Conservation (phyloP, 306 rosid genomes). For the Glycine latifolia region DNA sequence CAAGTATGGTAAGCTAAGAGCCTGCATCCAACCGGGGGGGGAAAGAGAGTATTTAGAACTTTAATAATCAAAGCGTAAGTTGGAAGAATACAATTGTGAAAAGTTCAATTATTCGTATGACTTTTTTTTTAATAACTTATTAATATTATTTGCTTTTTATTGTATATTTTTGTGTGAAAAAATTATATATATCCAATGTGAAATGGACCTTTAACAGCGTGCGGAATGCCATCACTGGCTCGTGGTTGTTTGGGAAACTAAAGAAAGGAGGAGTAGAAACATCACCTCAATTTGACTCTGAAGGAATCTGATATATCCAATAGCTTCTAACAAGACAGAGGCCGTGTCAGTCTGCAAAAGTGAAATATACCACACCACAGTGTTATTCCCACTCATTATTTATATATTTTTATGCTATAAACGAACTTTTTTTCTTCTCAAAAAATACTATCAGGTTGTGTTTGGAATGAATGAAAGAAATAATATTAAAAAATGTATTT, state of each 20-base stretch:
- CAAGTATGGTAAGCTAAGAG: slow-evolving; percentile 94
- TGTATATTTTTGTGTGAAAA: too few species aligned
- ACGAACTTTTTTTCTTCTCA: background rate
- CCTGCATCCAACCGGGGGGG: slow-evolving; percentile 61
- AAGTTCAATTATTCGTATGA: background rate
- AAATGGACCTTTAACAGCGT: slow-evolving; percentile 60
- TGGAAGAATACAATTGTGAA: slow-evolving; percentile 44
- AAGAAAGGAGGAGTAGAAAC: slow-evolving; percentile 39
- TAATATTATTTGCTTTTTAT: background rate
- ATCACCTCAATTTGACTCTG: slow-evolving; percentile 99
- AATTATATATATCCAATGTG: slow-evolving; percentile 2
- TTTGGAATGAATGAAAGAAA: too few species aligned
- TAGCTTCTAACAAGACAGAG: slow-evolving; percentile 98
- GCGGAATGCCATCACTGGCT: slow-evolving; percentile 37
- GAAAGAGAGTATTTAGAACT: slow-evolving; percentile 48
- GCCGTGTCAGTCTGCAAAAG: slow-evolving; percentile 99
- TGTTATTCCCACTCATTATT: slow-evolving; percentile 50
- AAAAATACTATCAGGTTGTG: background rate
- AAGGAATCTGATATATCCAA: slow-evolving; percentile 99
- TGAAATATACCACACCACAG: slow-evolving; percentile 54
- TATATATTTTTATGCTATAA: slow-evolving; percentile 39
- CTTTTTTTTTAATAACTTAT: background rate
- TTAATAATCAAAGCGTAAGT: slow-evolving; percentile 38
- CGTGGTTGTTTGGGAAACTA: slow-evolving; percentile 58
- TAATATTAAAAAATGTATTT: too few species aligned